phyloP scores from a whole-genome alignment of 2,329 filamentous ascomycete species.

The Xylaria sp. region DNA sequence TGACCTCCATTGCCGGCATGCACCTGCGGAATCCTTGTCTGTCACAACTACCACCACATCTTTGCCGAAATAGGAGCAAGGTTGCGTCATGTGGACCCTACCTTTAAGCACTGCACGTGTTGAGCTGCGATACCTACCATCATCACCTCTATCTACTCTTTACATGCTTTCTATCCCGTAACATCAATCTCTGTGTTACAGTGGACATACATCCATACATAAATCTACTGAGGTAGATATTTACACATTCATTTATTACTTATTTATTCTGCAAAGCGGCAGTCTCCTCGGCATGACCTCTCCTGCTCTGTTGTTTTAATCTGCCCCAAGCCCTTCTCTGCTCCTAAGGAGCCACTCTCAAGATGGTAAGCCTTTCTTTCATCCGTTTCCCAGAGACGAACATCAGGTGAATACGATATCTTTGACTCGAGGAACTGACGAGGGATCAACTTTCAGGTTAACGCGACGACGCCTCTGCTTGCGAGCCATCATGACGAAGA shows the following conservation, averaged over 20 bases:
- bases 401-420: neutral
- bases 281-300: neutral
- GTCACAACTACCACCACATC: neutral
- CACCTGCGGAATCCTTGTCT: neutral
- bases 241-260: too few species aligned
- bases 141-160: too few species aligned
- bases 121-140: too few species aligned
- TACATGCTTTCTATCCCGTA: too few species aligned
- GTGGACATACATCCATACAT: too few species aligned
- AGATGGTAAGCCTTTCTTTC: constrained; percentile 16
- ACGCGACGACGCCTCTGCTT: constrained; percentile 41
- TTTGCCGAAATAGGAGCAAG: neutral
- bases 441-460: constrained; percentile 30
- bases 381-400: too few species aligned
- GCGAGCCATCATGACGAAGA: constrained; percentile 41
- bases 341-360: neutral
- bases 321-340: neutral
- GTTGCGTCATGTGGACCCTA: constrained; percentile 16
- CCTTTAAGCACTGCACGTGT: too few species aligned
- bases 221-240: too few species aligned
- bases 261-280: neutral
- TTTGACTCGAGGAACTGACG: constrained; percentile 3
- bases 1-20: too few species aligned
- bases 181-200: too few species aligned
- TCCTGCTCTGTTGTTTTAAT: neutral